Evolutionary conservation across 2,329 filamentous ascomycete species (phyloP).

Genomic region (Ophiocordyceps camponoti-rufipedis): DNA sequence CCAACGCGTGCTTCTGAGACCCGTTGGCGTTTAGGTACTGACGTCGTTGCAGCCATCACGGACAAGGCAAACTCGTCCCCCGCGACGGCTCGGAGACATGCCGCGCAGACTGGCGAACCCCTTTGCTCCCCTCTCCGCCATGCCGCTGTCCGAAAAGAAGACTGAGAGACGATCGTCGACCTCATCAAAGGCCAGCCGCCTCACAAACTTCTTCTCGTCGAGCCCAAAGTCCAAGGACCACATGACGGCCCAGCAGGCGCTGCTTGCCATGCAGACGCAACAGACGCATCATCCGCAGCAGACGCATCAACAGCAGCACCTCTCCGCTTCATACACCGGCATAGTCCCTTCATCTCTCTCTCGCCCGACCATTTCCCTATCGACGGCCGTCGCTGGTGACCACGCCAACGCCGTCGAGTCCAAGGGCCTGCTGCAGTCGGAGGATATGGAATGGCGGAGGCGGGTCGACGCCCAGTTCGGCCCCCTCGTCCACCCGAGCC

Average conservation of each 20-base stretch:
- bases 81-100: slow-evolving; percentile 24
- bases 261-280: slow-evolving; percentile 43
- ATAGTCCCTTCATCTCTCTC: slow-evolving; percentile 58
- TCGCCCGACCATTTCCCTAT: slow-evolving; percentile 80
- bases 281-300: slow-evolving; percentile 35
- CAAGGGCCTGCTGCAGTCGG: slow-evolving; percentile 70
- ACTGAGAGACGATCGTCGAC: slow-evolving; percentile 39
- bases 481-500: slow-evolving; percentile 59
- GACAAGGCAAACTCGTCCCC: background rate
- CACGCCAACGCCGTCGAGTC: slow-evolving; percentile 39
- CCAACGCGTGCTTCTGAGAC: background rate
- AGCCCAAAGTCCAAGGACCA: slow-evolving; percentile 59
- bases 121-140: slow-evolving; percentile 31
- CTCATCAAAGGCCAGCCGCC: slow-evolving; percentile 54
- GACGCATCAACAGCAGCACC: slow-evolving; percentile 4
- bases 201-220: slow-evolving; percentile 68
- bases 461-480: slow-evolving; percentile 82
- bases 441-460: slow-evolving; percentile 58
- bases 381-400: slow-evolving; percentile 65
- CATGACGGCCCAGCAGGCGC: slow-evolving; percentile 44
- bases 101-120: slow-evolving; percentile 40
- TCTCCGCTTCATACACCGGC: slow-evolving; percentile 34
- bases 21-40: background rate
- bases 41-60: no score
- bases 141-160: slow-evolving; percentile 27